Evolutionary conservation across 2,329 filamentous ascomycete species (phyloP).

Genomic region (Aspergillus sp.): DNA sequence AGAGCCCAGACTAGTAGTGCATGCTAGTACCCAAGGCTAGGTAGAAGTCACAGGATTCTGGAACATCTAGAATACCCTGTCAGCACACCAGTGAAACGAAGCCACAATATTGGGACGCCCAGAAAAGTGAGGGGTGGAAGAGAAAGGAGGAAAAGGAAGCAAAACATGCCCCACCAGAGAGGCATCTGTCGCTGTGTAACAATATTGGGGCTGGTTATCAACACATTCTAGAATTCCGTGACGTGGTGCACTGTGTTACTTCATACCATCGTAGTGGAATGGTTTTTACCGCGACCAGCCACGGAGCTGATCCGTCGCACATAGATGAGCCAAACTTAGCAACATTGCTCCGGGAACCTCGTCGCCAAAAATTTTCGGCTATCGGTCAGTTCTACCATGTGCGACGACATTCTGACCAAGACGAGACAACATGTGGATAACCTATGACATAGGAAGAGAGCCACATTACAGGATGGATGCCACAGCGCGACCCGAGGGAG

Average conservation of each 20-base stretch:
- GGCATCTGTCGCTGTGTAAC: background rate
- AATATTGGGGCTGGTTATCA: background rate
- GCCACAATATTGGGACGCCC: background rate
- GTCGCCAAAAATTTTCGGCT: too few species aligned
- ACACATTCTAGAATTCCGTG: background rate
- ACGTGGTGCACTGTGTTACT: background rate
- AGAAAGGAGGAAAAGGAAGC: background rate
- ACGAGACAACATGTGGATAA: constrained; percentile 2
- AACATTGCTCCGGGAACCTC: background rate
- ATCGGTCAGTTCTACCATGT: background rate
- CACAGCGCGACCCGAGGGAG: constrained; percentile 9
- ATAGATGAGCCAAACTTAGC: background rate
- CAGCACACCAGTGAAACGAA: background rate
- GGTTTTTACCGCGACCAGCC: background rate
- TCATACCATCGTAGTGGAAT: background rate
- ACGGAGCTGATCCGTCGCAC: background rate
- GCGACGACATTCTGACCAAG: constrained; percentile 9
- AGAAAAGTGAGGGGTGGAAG: background rate
- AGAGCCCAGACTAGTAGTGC: background rate
- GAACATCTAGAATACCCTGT: background rate
- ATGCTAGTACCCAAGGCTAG: background rate
- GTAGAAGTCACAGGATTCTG: background rate
- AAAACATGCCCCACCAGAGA: background rate
- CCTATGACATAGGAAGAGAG: constrained; percentile 10
- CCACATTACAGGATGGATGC: background rate